These are phyloP conservation scores for Clitopilus hobsonii DNA, from an alignment of 768 basidiomycete species.

Conservation along the genomic window DNA sequence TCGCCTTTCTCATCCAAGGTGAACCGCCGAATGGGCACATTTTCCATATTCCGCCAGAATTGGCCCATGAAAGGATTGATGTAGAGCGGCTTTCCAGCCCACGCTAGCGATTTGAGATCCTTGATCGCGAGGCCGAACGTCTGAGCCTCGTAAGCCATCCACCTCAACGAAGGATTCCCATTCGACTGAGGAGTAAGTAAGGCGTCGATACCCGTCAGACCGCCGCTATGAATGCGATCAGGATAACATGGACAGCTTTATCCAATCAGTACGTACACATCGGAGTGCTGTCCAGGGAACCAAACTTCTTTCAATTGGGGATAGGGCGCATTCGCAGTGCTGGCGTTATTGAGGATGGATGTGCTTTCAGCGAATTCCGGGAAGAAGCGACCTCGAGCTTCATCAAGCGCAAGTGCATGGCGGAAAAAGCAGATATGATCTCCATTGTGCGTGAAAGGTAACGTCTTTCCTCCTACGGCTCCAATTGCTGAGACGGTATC, in stretches of 20 bases:
- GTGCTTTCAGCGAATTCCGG: background rate
- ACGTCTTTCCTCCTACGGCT: constrained; percentile 41
- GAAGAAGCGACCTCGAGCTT: background rate
- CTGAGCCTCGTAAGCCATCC: background rate
- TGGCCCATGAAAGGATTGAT: background rate
- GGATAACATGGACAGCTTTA: background rate
- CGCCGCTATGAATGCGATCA: background rate
- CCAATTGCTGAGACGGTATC: constrained; percentile 82
- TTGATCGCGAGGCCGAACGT: background rate
- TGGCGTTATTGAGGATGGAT: background rate
- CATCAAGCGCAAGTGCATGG: constrained; percentile 76
- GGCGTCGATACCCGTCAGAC: background rate
- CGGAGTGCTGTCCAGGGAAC: background rate
- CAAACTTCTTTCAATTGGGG: background rate
- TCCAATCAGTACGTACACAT: background rate
- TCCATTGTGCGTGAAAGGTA: constrained; percentile 71
- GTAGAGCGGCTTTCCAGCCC: background rate
- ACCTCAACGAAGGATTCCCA: background rate
- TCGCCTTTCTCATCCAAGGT: background rate
- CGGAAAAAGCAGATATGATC: constrained; percentile 64
- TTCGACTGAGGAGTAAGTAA: background rate
- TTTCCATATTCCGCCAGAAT: background rate
- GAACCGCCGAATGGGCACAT: background rate
- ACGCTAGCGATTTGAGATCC: background rate
- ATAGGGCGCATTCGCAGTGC: too few relatives aligned